phyloP scores from a whole-genome alignment of 306 rosid genomes.

The Urtica urens region DNA sequence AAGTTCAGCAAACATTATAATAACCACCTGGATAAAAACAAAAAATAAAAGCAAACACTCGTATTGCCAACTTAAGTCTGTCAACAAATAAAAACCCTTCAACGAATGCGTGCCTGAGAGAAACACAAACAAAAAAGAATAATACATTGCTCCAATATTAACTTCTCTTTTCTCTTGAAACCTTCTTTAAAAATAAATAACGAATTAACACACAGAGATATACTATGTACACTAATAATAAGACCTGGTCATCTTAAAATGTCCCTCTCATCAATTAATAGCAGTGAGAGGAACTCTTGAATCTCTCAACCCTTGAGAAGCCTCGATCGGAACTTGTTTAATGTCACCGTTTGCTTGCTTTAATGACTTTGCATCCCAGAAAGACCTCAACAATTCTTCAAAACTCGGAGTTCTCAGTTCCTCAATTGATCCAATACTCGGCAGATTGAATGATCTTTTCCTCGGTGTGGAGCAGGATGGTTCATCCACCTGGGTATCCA shows the following conservation, averaged over 20 bases:
- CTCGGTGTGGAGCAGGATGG: constrained; percentile 98
- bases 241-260: not conserved
- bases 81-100: constrained; percentile 9
- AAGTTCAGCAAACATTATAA: too few species aligned
- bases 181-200: constrained; percentile 21
- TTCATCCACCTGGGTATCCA: constrained; percentile 73
- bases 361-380: constrained; percentile 72
- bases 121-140: constrained; percentile 1
- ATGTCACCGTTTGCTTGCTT: constrained; percentile 82
- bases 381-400: constrained; percentile 71
- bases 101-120: constrained; percentile 6
- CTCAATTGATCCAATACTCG: constrained; percentile 70
- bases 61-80: not conserved
- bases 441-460: constrained; percentile 78
- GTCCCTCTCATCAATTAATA: constrained; percentile 48
- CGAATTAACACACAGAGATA: constrained; percentile 40
- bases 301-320: constrained; percentile 75
- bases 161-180: constrained; percentile 1
- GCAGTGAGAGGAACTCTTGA: constrained; percentile 97
- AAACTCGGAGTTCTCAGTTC: constrained; percentile 88
- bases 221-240: constrained; percentile 55
- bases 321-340: constrained; percentile 60
- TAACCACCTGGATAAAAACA: too few species aligned
- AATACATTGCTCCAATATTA: constrained; percentile 12
- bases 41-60: too few species aligned